Conservation (phyloP, 352 stramenopile species). For the Globisporangium sylvaticum region DNA sequence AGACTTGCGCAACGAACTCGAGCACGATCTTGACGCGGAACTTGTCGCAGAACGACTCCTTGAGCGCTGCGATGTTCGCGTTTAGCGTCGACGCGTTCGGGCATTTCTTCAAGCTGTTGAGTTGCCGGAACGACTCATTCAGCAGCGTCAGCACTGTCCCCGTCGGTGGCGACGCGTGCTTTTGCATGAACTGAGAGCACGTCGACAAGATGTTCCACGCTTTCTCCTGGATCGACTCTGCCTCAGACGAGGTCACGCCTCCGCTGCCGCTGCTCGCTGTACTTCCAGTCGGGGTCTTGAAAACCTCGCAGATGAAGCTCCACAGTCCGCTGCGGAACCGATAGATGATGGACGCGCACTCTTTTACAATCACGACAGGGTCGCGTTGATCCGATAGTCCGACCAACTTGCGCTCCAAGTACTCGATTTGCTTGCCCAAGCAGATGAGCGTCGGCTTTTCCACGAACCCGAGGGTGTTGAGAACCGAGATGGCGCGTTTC, state of each 20-base stretch:
- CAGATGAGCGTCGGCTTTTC: conserved; percentile 68
- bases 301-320: conserved; percentile 72
- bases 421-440: conserved; percentile 65
- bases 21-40: conserved; percentile 62
- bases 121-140: conserved; percentile 59
- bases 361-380: conserved; percentile 40
- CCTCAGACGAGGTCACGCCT: conserved; percentile 55
- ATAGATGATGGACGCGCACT: conserved; percentile 47
- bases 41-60: conserved; percentile 57
- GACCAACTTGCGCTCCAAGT: conserved; percentile 44
- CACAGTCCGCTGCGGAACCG: conserved; percentile 69
- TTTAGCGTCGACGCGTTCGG: conserved; percentile 60
- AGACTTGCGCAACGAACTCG: conserved; percentile 45
- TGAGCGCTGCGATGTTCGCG: conserved; percentile 59
- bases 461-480: conserved; percentile 51
- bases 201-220: conserved; percentile 53
- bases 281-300: conserved; percentile 41
- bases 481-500: conserved; percentile 56
- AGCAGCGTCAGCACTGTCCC: conserved; percentile 41
- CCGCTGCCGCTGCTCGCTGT: conserved; percentile 16
- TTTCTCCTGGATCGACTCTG: conserved; percentile 61
- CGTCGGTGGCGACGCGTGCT: conserved; percentile 37
- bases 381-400: conserved; percentile 27
- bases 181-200: conserved; percentile 46
- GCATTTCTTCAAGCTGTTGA: conserved; percentile 67